phyloP scores from a whole-genome alignment of 306 rosid species.

The Datisca glomerata region DNA sequence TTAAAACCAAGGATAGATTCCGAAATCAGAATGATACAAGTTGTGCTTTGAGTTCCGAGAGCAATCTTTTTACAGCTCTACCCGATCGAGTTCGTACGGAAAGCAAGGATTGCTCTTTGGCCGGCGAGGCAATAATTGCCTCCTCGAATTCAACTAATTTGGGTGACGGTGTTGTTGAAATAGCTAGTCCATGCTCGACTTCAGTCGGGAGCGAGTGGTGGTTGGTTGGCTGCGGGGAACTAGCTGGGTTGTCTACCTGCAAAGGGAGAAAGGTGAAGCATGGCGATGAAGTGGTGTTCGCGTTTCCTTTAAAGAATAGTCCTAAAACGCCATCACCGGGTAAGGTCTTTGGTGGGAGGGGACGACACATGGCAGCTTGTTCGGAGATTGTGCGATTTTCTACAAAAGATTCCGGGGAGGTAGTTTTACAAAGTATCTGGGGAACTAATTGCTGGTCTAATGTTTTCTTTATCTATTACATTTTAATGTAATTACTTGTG shows the following conservation, averaged over 20 bases:
- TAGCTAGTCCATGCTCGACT: slow-evolving; percentile 10
- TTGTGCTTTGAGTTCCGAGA: slow-evolving; percentile 19
- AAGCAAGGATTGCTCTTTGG: not conserved
- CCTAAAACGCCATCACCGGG: slow-evolving; percentile 37
- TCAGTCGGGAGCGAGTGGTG: slow-evolving; percentile 51
- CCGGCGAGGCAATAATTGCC: slow-evolving; percentile 11
- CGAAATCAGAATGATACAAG: slow-evolving; percentile 10
- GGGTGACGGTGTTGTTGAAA: slow-evolving; percentile 15
- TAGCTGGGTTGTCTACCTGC: slow-evolving; percentile 65
- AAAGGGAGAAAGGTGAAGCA: slow-evolving; percentile 61
- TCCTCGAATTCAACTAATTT: slow-evolving; percentile 10
- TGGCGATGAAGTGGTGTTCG: slow-evolving; percentile 58
- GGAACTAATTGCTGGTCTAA: not conserved
- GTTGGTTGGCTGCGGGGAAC: slow-evolving; percentile 51
- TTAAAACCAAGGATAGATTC: slow-evolving; percentile 20
- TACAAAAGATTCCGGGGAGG: slow-evolving; percentile 63
- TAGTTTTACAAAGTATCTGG: slow-evolving; percentile 12
- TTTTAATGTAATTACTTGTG: slow-evolving; percentile 14
- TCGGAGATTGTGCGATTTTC: slow-evolving; percentile 86
- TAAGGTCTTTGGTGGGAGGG: slow-evolving; percentile 55
- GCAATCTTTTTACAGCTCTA: slow-evolving; percentile 5
- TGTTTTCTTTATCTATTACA: slow-evolving; percentile 8
- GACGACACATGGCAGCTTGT: slow-evolving; percentile 37
- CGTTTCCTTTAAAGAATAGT: slow-evolving; percentile 36
- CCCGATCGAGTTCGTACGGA: slow-evolving; percentile 9